phyloP scores from a whole-genome alignment of 176 grass and related monocot species.

The Carex kokanica region DNA sequence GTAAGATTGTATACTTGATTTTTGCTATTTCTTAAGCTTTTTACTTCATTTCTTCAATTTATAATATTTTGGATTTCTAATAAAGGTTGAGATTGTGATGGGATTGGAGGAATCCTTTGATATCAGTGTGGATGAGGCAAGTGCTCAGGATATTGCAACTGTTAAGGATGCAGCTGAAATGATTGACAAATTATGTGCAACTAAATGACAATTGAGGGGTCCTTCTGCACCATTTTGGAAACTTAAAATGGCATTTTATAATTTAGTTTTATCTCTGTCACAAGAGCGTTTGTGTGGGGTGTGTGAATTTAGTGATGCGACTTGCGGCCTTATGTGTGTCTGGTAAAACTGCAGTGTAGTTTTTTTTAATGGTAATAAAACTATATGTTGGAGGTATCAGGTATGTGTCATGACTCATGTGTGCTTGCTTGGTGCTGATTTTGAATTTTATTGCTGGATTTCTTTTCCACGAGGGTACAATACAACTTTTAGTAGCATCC shows the following conservation, averaged over 20 bases:
- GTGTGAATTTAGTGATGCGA: not conserved
- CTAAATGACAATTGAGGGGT: not conserved
- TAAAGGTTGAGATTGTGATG: slow-evolving; percentile 66
- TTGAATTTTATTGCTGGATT: not conserved
- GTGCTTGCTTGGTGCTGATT: not conserved
- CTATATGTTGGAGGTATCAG: slow-evolving; percentile 10
- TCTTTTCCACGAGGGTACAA: not conserved
- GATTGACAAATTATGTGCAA: slow-evolving; percentile 49
- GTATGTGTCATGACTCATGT: not conserved
- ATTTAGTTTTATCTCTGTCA: not conserved
- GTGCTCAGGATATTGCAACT: slow-evolving; percentile 40
- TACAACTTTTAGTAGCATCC: too few species aligned
- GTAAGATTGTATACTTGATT: not conserved
- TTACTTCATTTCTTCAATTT: not conserved
- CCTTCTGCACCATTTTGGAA: not conserved
- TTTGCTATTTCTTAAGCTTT: not conserved
- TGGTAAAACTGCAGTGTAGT: slow-evolving; percentile 12
- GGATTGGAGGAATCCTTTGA: slow-evolving; percentile 59
- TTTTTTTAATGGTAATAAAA: slow-evolving; percentile 15
- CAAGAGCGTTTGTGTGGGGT: not conserved
- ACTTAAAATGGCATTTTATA: not conserved
- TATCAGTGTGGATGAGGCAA: slow-evolving; percentile 54
- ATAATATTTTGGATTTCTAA: not conserved
- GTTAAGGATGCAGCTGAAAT: slow-evolving; percentile 51
- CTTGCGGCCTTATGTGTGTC: not conserved